These are phyloP conservation scores for Neurospora sp. DNA, from an alignment of 495 filamentous ascomycete genomes.

Conservation along the genomic window DNA sequence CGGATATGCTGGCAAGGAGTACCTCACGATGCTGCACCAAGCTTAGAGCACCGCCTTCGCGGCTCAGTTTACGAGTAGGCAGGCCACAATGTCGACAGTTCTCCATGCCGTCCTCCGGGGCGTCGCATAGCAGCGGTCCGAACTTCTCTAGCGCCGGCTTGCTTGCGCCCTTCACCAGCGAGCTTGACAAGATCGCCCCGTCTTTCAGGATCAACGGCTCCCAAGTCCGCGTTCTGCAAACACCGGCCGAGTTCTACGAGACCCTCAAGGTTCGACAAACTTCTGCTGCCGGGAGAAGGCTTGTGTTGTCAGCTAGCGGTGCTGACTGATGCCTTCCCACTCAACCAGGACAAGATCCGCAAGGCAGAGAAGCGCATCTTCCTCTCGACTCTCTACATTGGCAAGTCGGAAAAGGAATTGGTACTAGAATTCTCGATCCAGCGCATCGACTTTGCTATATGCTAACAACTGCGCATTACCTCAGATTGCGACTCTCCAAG, in stretches of 20 bases:
- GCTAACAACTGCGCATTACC: conserved; percentile 1
- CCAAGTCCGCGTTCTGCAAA: conserved; percentile 68
- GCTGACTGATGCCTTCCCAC: not conserved
- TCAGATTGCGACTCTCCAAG: conserved; percentile 67
- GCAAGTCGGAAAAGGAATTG: conserved; percentile 85
- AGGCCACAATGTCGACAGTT: conserved; percentile 31
- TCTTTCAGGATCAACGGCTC: conserved; percentile 76
- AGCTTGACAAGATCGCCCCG: conserved; percentile 83
- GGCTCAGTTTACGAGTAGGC: conserved; percentile 18
- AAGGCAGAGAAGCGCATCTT: conserved; percentile 73
- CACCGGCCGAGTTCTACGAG: conserved; percentile 77
- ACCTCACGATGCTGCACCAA: conserved; percentile 23
- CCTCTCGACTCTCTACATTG: conserved; percentile 90
- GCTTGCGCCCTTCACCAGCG: conserved; percentile 59
- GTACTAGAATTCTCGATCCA: conserved; percentile 25
- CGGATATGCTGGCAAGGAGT: conserved; percentile 27
- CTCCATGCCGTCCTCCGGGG: conserved; percentile 26
- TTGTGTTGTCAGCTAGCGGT: conserved; percentile 10
- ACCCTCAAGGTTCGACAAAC: conserved; percentile 61
- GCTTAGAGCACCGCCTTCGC: conserved; percentile 13
- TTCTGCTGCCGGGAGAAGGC: not conserved
- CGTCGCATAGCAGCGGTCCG: conserved; percentile 11
- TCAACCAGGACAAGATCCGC: conserved; percentile 60
- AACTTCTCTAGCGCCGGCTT: conserved; percentile 27
- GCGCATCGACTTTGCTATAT: not conserved